These are phyloP conservation scores for Calonectria multiphialidica DNA, from an alignment of 2,329 filamentous ascomycete species.

Conservation along the genomic window DNA sequence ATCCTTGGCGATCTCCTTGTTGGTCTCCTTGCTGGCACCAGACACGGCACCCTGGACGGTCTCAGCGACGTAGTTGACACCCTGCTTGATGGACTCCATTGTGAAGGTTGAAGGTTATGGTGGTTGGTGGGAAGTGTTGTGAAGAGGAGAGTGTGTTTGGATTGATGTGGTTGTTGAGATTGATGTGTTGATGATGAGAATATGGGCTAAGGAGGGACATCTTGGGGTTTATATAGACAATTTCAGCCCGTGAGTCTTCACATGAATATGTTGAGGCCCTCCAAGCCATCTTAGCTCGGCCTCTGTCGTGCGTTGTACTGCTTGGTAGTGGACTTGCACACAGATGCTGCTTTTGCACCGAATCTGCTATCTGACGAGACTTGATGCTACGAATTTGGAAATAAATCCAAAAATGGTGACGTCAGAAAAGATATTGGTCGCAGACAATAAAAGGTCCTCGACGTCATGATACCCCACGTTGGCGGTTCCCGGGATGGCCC, in stretches of 20 bases:
- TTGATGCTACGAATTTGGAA: not conserved
- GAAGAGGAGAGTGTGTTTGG: constrained; percentile 29
- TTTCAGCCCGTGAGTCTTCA: not conserved
- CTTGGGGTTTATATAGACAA: constrained; percentile 37
- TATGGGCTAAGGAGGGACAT: constrained; percentile 14
- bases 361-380: not conserved
- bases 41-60: constrained; percentile 68
- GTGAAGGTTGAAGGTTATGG: constrained; percentile 42
- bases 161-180: constrained; percentile 14
- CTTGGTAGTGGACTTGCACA: not conserved
- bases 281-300: not conserved
- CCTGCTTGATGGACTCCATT: constrained; percentile 70
- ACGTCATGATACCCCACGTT: constrained; percentile 21
- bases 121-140: constrained; percentile 28
- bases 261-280: not conserved
- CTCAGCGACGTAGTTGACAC: constrained; percentile 78
- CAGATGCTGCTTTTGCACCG: not conserved
- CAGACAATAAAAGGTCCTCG: not conserved
- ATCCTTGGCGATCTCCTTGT: constrained; percentile 78
- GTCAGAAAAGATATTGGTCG: constrained; percentile 11
- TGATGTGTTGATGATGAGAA: constrained; percentile 33
- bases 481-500: not conserved
- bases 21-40: constrained; percentile 75
- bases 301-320: not conserved
- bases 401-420: constrained; percentile 20